phyloP scores from a whole-genome alignment of 108 stramenopile genomes.

The Nannochloropsis gaditana region DNA sequence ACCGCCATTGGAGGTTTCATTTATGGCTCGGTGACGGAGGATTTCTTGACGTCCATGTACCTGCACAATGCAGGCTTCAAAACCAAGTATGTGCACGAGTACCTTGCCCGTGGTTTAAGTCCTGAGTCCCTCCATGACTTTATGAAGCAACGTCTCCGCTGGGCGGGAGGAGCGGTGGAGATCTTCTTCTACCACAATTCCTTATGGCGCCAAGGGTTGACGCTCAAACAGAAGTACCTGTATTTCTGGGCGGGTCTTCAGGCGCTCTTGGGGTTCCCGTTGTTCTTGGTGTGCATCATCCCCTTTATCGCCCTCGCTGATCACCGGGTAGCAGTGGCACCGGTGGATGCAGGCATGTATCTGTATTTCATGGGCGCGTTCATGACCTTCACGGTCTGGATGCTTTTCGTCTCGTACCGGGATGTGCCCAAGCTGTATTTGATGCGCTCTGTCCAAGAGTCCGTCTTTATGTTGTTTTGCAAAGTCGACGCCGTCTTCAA shows the following conservation, averaged over 20 bases:
- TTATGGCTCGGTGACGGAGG: neutral
- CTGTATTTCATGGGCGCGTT: constrained; percentile 9
- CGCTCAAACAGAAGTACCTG: neutral
- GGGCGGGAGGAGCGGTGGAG: constrained; percentile 18
- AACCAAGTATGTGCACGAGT: neutral
- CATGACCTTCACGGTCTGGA: constrained; percentile 10
- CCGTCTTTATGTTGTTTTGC: constrained; percentile 1
- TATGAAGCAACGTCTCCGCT: neutral
- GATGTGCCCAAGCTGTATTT: constrained; percentile 15
- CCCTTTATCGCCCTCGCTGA: neutral
- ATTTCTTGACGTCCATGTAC: constrained; percentile 12
- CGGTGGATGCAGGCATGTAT: neutral
- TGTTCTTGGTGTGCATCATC: neutral
- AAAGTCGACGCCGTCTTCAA: neutral
- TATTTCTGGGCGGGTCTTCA: neutral
- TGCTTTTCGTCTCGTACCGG: neutral
- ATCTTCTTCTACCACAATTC: constrained; percentile 8
- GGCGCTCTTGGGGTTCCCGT: neutral
- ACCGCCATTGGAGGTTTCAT: neutral
- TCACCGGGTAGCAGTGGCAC: neutral
- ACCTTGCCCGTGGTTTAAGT: neutral
- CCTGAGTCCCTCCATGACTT: constrained; percentile 10
- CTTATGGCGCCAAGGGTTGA: constrained; percentile 7
- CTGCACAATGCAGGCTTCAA: constrained; percentile 3
- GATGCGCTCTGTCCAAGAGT: constrained; percentile 10